Evolutionary conservation across 1,284 basidiomycete species (phyloP), one percentile per base, ranked within the genome.

Genomic region (Cryptococcus wingfieldii): DNA sequence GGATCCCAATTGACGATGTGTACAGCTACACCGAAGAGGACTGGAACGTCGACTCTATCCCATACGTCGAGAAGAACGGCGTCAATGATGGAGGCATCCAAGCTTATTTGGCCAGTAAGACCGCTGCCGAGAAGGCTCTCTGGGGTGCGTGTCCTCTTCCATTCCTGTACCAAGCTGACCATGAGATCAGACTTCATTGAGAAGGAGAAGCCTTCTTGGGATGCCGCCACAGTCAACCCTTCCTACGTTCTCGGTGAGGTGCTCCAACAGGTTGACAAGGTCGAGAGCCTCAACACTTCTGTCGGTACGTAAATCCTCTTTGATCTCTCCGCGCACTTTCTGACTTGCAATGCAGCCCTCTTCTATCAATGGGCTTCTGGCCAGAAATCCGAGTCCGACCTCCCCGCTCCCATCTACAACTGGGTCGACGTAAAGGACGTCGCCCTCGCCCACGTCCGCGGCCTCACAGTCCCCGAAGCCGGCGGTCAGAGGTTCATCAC

Each of bases 401-500:
- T 76, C 19, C 55, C 62, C n/a, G 62, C 61, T 12, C 63, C 69
- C 1, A 67, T 64, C 5, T 77, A 78, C 16, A 77, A 75, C 69
- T 86, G 78, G 72, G 80, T 85, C 42, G 84, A 86, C 59, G 85
- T 86, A 2, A 78, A 84, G 13, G 67, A 69, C 41, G 76, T 86
- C 25, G 85, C 83, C 0, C 72, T 79, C 7, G 83, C 82, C 0
- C 85, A 88, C 61, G 74, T 80, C 2, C 75, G 80, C 10, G 82
- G 85, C 1, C 74, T 86, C 2, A 77, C 80, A 34, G 79, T 78
- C 34, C 73, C 78, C 4, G 80, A 80, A 14, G 86, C 86, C 0
- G 81, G 80, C 8, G 83, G 82, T 0, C 76, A 88, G 61, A 79
- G 88, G 1, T 83, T 85, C 67, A 80, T 86, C 63, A 61, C 80